Percentiles rank a stretch among this genome's conserved stretches.
Evolutionary conservation across 2,329 filamentous ascomycete genomes (phyloP).

Genomic region (Trichocomaceae sp.): DNA sequence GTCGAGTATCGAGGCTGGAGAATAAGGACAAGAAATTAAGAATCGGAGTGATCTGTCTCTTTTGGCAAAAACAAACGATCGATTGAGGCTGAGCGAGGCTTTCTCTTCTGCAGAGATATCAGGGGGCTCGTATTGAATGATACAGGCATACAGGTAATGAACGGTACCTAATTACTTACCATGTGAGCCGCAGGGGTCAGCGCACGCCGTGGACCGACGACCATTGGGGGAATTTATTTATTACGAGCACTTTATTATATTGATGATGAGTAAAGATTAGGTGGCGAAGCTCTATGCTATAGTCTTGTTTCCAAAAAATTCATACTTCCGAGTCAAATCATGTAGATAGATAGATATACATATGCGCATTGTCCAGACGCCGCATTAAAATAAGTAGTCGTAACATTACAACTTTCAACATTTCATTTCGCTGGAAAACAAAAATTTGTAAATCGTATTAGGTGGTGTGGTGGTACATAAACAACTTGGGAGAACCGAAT

Average conservation of each 20-base stretch:
- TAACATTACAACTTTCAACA: not conserved
- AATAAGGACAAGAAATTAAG: too few species aligned
- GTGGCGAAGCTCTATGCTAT: too few species aligned
- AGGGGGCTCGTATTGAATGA: not conserved
- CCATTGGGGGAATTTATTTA: not conserved
- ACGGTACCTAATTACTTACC: not conserved
- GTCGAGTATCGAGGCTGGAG: not conserved
- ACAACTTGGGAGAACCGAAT: not conserved
- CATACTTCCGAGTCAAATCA: too few species aligned
- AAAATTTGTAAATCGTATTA: not conserved
- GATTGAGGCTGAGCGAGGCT: conserved; percentile 11
- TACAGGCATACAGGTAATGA: not conserved
- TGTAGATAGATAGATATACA: not conserved
- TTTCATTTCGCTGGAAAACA: not conserved
- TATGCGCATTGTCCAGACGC: not conserved
- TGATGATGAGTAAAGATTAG: too few species aligned
- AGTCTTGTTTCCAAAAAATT: too few species aligned
- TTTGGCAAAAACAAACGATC: conserved; percentile 2
- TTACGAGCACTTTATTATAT: too few species aligned
- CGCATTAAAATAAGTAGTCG: not conserved
- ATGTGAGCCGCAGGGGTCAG: not conserved
- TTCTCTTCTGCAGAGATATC: not conserved
- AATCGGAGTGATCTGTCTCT: not conserved
- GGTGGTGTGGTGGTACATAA: too few species aligned
- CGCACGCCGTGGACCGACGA: not conserved